Conservation (phyloP, 2,329 filamentous ascomycete species). For the Colletotrichum zoysiae region DNA sequence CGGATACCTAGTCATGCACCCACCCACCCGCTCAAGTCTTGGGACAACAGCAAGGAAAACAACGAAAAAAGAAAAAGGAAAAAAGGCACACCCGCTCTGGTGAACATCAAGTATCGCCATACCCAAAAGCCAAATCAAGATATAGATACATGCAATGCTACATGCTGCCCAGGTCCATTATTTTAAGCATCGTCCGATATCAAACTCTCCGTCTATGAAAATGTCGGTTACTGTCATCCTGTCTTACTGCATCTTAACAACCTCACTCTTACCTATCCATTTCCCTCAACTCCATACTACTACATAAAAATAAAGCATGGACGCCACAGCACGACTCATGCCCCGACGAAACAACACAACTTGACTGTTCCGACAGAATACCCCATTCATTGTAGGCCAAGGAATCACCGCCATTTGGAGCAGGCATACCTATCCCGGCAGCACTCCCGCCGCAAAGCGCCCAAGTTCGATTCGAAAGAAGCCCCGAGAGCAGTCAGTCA, state of each 20-base stretch:
- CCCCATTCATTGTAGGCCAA: conserved; percentile 18
- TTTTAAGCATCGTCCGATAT: conserved; percentile 8
- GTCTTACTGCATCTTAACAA: conserved; percentile 6
- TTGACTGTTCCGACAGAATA: conserved; percentile 15
- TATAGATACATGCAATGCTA: not conserved
- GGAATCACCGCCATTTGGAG: conserved; percentile 2
- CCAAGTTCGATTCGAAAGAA: conserved; percentile 8
- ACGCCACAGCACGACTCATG: conserved; percentile 12
- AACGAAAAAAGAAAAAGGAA: too few relatives aligned
- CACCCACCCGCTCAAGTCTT: not conserved
- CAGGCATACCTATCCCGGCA: conserved; percentile 31
- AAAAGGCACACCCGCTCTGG: not conserved
- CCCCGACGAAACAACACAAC: conserved; percentile 14
- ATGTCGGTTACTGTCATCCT: not conserved
- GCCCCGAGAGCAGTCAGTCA: conserved; percentile 27
- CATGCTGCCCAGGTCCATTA: conserved; percentile 24
- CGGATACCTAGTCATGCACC: too few relatives aligned
- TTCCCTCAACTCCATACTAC: not conserved
- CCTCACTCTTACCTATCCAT: not conserved
- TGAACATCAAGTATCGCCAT: too few relatives aligned
- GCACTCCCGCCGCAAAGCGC: conserved; percentile 22
- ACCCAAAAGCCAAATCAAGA: not conserved
- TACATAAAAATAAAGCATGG: not conserved
- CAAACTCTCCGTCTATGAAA: not conserved
- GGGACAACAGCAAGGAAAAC: not conserved